Percentiles rank a stretch among this genome's conserved stretches.
Evolutionary conservation across 768 basidiomycete genomes (phyloP).

Genomic region (Lactarius trivialis): DNA sequence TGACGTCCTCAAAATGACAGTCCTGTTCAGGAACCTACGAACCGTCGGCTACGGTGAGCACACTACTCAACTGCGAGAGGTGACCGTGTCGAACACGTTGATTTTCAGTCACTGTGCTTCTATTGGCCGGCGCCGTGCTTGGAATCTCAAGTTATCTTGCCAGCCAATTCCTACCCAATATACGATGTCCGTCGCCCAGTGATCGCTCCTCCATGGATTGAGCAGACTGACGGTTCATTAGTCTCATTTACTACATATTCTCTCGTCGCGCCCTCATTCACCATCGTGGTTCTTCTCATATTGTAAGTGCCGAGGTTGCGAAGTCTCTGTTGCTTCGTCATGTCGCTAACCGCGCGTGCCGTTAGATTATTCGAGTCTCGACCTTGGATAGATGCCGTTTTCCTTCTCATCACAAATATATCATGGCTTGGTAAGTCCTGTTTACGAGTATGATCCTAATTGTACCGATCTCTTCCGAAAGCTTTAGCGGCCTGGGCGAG

Average conservation of each 20-base stretch:
- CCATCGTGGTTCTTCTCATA: conserved; percentile 28
- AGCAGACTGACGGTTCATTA: conserved; percentile 27
- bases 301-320: conserved; percentile 6
- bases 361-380: conserved; percentile 62
- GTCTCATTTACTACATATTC: conserved; percentile 69
- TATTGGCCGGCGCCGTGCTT: conserved; percentile 47
- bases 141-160: conserved; percentile 67
- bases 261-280: conserved; percentile 56
- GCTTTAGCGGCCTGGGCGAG: conserved; percentile 60
- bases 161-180: conserved; percentile 53
- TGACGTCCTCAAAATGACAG: conserved; percentile 27
- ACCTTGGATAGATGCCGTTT: conserved; percentile 53
- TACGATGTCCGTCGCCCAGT: conserved; percentile 46
- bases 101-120: conserved; percentile 32
- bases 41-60: conserved; percentile 28
- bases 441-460: neutral
- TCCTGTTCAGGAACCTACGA: conserved; percentile 32
- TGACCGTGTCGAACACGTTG: neutral
- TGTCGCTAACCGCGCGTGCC: neutral
- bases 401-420: conserved; percentile 48
- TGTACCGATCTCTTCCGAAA: conserved; percentile 28
- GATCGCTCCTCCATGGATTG: neutral
- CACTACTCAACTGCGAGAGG: neutral
- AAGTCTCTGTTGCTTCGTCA: neutral
- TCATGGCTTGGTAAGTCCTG: conserved; percentile 63